Base-by-base conservation (phyloP, 2,329 filamentous ascomycete species). In the Didymella sp. region DNA sequence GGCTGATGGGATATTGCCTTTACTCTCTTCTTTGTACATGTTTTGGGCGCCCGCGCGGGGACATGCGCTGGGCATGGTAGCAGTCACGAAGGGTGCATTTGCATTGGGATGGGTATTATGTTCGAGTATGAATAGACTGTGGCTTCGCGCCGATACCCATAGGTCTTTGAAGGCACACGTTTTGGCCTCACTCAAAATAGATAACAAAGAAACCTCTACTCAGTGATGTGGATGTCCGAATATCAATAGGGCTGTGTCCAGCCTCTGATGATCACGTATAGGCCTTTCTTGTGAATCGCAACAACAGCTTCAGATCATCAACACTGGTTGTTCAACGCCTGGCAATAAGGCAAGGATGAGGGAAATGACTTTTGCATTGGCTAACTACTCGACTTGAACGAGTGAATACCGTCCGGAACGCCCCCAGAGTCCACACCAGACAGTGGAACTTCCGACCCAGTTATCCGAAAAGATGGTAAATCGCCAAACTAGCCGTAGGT, bases 391-490 rank as follows among this genome's bases (percentile, higher is more conserved):
- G 21, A 28, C 19, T 25, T 27, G 15, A 27, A 42, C 4, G 24
- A 17, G 19, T 28, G 40, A 19, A 42, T 22, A 37, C 6, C 19
- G 4, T 9, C n/a, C 17, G 8, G 8, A 28, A 42, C 33, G 8
- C 19, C 19, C 19, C 19, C 19, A n/a, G 17, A 11, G 35, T 37
- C 12, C 17, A n/a, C 17, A 19, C 12, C 19, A 22, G 21, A 15
- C 7, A 8, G 33, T 11, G n/a, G 6, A 37, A 11, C 33, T 8
- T 11, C 33, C 33, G 12, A 37, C n/a, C n/a, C 46, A 42, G 30
- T 49, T 47, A 51, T 56, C 17, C 37, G 53, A 56, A 56, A 37
- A 55, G 9, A 24, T n/a, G 13, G 19, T 21, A 49, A 24, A 27
- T 49, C 9, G 30, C 30, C 38, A 55, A 49, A 4, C 6, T 25